Conservation (phyloP, 1,284 basidiomycete genomes). For the Fomitopsis betulina region DNA sequence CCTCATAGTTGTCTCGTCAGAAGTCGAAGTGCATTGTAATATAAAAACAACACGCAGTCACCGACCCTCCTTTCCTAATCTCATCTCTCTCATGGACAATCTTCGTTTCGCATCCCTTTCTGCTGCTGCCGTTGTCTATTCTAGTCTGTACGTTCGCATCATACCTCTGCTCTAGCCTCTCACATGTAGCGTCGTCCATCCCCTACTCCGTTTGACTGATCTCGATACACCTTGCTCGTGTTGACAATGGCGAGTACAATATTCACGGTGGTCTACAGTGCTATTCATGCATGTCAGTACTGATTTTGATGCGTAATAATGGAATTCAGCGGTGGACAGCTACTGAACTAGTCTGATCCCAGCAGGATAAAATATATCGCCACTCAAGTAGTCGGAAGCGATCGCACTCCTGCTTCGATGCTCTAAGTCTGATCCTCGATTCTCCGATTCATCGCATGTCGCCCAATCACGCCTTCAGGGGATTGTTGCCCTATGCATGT, state of each 20-base stretch:
- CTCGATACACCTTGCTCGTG: neutral
- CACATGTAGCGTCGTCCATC: conserved; percentile 15
- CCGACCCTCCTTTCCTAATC: conserved; percentile 3
- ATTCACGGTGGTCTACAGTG: neutral
- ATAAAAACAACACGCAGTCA: neutral
- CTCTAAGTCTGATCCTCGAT: too few relatives aligned
- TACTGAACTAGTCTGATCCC: too few relatives aligned
- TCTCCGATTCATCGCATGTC: too few relatives aligned
- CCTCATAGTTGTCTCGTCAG: conserved; percentile 5
- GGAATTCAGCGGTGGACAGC: too few relatives aligned
- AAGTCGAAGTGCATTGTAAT: neutral
- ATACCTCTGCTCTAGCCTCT: conserved; percentile 13
- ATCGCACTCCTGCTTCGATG: too few relatives aligned
- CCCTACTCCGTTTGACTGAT: conserved; percentile 3
- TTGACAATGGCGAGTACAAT: neutral
- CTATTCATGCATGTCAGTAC: too few relatives aligned
- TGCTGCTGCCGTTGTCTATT: neutral
- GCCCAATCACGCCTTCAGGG: too few relatives aligned
- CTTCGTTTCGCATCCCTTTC: neutral
- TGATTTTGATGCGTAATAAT: too few relatives aligned
- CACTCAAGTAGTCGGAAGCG: too few relatives aligned
- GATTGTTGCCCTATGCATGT: too few relatives aligned
- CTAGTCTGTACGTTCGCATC: conserved; percentile 14
- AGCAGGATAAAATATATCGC: too few relatives aligned
- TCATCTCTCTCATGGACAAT: conserved; percentile 1